Conservation (phyloP, 805 yeast species). For the Debaryomyces tyrocola region DNA sequence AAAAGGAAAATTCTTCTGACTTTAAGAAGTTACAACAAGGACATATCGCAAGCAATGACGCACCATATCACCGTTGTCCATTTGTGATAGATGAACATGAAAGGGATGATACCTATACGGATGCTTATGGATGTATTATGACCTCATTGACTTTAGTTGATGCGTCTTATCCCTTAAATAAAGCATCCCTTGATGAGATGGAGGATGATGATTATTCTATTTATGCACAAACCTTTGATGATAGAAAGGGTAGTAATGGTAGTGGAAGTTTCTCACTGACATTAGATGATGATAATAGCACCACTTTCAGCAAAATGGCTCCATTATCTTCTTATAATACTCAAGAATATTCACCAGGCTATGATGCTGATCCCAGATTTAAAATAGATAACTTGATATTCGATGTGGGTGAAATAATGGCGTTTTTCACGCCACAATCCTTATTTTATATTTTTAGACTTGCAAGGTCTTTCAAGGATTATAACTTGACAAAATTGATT, state of each 20-base stretch:
- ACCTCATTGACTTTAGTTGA: constrained; percentile 67
- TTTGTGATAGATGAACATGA: constrained; percentile 59
- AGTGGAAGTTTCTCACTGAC: background rate
- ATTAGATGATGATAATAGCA: background rate
- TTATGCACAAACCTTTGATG: background rate
- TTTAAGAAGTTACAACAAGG: constrained; percentile 56
- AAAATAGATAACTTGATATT: constrained; percentile 57
- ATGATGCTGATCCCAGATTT: constrained; percentile 33
- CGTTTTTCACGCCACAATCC: constrained; percentile 47
- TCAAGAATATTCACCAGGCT: constrained; percentile 31
- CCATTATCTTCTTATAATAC: constrained; percentile 30
- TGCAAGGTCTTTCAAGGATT: constrained; percentile 29
- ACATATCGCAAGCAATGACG: constrained; percentile 72
- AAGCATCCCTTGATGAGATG: constrained; percentile 19
- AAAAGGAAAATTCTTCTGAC: constrained; percentile 46
- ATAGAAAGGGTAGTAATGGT: background rate
- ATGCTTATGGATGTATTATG: constrained; percentile 49
- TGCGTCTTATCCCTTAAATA: constrained; percentile 58
- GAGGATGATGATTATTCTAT: background rate
- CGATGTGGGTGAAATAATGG: constrained; percentile 52
- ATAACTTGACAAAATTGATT: constrained; percentile 49
- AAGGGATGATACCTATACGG: constrained; percentile 49
- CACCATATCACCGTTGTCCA: constrained; percentile 77
- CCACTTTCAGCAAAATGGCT: background rate
- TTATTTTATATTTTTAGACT: constrained; percentile 40